These are phyloP conservation scores for Blastobotrys serpentis DNA, from an alignment of 1,139 yeast genomes.

Conservation along the genomic window DNA sequence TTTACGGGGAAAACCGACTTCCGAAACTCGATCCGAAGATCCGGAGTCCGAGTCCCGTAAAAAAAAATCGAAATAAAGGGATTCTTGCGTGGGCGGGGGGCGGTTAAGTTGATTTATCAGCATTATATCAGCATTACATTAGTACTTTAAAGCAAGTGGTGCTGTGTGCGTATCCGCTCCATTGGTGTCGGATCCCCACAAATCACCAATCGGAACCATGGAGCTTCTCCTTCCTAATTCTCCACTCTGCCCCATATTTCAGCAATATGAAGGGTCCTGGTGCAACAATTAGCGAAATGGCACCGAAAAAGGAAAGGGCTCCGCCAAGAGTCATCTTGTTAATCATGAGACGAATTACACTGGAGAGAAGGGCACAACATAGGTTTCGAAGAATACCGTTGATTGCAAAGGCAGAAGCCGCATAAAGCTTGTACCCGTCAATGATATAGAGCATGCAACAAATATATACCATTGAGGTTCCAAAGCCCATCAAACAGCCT, in stretches of 20 bases:
- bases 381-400: constrained; percentile 51
- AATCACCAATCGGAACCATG: constrained; percentile 6
- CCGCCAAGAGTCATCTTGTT: constrained; percentile 18
- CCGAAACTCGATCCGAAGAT: not conserved
- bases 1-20: not conserved
- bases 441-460: constrained; percentile 66
- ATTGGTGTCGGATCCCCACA: too few species aligned
- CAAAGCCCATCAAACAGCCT: constrained; percentile 73
- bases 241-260: constrained; percentile 19
- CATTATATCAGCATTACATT: too few species aligned
- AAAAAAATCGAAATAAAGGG: too few species aligned
- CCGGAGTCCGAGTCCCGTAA: not conserved
- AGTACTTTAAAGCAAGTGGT: too few species aligned
- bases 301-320: constrained; percentile 20
- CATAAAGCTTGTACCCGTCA: constrained; percentile 66
- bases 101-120: not conserved
- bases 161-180: too few species aligned
- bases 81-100: not conserved
- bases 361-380: constrained; percentile 16
- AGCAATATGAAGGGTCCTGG: constrained; percentile 22
- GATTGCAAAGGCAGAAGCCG: constrained; percentile 58
- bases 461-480: constrained; percentile 69
- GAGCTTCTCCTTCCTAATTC: not conserved
- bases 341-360: constrained; percentile 18
- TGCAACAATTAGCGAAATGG: constrained; percentile 14